A percentile compares a stretch with the other conserved stretches of the same genome.
phyloP scores from a whole-genome alignment of 495 filamentous ascomycete genomes.

The Penicillium egyptiacum region DNA sequence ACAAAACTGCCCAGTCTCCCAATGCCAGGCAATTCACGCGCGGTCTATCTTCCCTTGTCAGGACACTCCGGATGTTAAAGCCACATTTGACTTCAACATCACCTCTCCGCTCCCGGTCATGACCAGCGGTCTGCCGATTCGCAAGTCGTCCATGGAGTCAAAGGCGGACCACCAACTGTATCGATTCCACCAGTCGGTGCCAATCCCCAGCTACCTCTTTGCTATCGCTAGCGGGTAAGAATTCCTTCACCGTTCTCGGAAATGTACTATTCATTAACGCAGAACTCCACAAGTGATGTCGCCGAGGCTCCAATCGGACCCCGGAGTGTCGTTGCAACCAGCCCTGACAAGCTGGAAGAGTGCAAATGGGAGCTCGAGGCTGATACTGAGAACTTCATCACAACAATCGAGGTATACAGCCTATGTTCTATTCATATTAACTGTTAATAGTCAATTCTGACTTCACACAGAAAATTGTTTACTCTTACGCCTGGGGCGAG shows the following conservation, averaged over 20 bases:
- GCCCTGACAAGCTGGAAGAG: constrained; percentile 78
- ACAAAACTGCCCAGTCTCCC: constrained; percentile 58
- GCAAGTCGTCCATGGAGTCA: constrained; percentile 43
- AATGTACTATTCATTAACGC: constrained; percentile 3
- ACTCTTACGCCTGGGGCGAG: constrained; percentile 86
- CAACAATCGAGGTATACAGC: constrained; percentile 66
- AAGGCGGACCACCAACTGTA: constrained; percentile 57
- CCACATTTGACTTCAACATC: constrained; percentile 84
- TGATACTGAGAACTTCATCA: constrained; percentile 87
- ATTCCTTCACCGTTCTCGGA: background rate
- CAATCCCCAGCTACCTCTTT: constrained; percentile 92
- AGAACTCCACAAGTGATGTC: constrained; percentile 60
- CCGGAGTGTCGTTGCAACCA: constrained; percentile 76
- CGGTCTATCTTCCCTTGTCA: constrained; percentile 94
- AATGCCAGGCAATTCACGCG: constrained; percentile 95
- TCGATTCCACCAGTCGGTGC: constrained; percentile 82
- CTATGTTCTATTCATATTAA: background rate
- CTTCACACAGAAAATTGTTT: constrained; percentile 62
- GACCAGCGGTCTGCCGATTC: constrained; percentile 76
- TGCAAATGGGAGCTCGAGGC: constrained; percentile 88
- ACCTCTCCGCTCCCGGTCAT: constrained; percentile 83
- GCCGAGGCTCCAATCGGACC: constrained; percentile 81
- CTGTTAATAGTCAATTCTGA: background rate
- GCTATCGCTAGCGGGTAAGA: constrained; percentile 77
- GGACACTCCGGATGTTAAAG: constrained; percentile 94